phyloP scores from a whole-genome alignment of 2,329 filamentous ascomycete genomes.

The Fusarium napiforme region DNA sequence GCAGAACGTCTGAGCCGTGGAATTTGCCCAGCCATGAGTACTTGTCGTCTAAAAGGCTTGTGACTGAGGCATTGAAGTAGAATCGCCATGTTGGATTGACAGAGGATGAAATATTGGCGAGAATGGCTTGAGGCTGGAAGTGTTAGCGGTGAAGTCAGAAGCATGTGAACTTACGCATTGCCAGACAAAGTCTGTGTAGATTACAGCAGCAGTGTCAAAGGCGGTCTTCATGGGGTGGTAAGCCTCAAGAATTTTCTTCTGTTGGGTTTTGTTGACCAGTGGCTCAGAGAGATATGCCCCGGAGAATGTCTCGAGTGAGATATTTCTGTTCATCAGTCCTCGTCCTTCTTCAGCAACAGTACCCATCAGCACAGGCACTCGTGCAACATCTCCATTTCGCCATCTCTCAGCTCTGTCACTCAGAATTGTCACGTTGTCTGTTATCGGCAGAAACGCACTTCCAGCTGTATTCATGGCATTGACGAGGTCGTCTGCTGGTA shows the following conservation, averaged over 20 bases:
- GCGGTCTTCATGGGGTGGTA: slow-evolving; percentile 35
- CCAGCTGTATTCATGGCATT: slow-evolving; percentile 12
- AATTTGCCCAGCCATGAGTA: slow-evolving; percentile 43
- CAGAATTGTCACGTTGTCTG: slow-evolving; percentile 36
- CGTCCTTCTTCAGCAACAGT: slow-evolving; percentile 43
- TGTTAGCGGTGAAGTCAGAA: not conserved
- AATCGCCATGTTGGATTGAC: slow-evolving; percentile 43
- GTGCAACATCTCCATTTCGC: slow-evolving; percentile 23
- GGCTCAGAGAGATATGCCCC: slow-evolving; percentile 23
- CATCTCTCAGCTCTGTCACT: slow-evolving; percentile 31
- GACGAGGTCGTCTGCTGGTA: slow-evolving; percentile 26
- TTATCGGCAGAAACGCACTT: slow-evolving; percentile 22
- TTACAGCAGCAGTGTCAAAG: slow-evolving; percentile 43
- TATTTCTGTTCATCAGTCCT: slow-evolving; percentile 34
- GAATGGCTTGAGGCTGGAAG: slow-evolving; percentile 38
- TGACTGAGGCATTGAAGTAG: slow-evolving; percentile 43
- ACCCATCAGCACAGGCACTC: slow-evolving; percentile 42
- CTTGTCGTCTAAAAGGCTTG: slow-evolving; percentile 29
- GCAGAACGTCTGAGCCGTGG: slow-evolving; percentile 40
- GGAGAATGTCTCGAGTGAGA: slow-evolving; percentile 36
- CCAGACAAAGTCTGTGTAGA: slow-evolving; percentile 44
- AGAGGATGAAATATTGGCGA: slow-evolving; percentile 36
- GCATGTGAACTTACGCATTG: slow-evolving; percentile 41
- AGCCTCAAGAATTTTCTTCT: slow-evolving; percentile 21
- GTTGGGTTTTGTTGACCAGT: slow-evolving; percentile 16